Conservation (phyloP, 441 rosid species). For the Dalechampia spathulata region DNA sequence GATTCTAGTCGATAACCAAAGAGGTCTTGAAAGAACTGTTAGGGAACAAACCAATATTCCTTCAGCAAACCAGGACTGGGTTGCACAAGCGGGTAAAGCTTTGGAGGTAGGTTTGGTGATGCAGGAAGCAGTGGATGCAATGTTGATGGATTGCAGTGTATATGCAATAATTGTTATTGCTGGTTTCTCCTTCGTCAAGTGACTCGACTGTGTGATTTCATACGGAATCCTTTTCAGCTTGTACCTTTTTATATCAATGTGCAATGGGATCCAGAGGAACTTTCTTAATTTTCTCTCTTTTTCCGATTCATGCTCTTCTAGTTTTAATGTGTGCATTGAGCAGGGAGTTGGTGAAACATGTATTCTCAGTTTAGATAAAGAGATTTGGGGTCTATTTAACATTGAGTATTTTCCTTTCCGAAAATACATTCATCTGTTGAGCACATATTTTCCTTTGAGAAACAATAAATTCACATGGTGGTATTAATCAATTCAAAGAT, state of each 20-base stretch:
- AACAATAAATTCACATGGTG: background rate
- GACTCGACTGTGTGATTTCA: constrained; percentile 13
- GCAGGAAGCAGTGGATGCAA: constrained; percentile 58
- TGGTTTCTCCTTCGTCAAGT: constrained; percentile 39
- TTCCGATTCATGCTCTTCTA: too few relatives aligned
- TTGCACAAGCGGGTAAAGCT: constrained; percentile 48
- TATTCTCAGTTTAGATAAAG: too few relatives aligned
- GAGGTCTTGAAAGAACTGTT: constrained; percentile 16
- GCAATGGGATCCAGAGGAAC: background rate
- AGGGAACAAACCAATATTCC: constrained; percentile 22
- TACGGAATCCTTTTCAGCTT: background rate
- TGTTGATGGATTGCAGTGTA: constrained; percentile 61
- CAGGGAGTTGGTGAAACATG: too few relatives aligned
- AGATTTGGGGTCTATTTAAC: too few relatives aligned
- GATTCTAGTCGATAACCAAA: constrained; percentile 29
- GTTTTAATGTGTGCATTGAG: too few relatives aligned
- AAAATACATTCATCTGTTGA: too few relatives aligned
- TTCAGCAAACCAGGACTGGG: constrained; percentile 35
- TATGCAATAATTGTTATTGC: constrained; percentile 48
- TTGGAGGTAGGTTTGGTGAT: constrained; percentile 54
- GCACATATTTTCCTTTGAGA: background rate
- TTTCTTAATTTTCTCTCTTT: too few relatives aligned
- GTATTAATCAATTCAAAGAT: background rate
- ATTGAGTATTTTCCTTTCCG: too few relatives aligned
- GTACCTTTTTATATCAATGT: constrained; percentile 3